These are phyloP conservation scores for Diplogelasinospora grovesii DNA, from an alignment of 495 filamentous ascomycete genomes.

Conservation along the genomic window DNA sequence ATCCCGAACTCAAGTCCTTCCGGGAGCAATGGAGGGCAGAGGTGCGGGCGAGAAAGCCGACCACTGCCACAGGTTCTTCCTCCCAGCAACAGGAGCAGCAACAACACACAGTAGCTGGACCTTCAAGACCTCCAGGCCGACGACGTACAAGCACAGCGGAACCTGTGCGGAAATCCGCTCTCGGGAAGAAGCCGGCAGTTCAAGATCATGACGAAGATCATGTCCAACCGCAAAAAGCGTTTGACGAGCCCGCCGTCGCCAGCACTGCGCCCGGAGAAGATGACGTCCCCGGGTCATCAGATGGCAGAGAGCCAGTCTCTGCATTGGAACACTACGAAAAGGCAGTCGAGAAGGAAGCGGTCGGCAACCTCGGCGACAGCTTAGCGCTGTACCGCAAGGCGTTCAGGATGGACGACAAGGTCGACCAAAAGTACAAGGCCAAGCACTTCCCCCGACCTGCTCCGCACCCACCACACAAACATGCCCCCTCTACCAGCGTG, in stretches of 20 bases:
- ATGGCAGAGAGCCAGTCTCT: conserved; percentile 53
- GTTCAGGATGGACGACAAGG: conserved; percentile 74
- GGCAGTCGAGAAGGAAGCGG: conserved; percentile 80
- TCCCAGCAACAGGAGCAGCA: conserved; percentile 9
- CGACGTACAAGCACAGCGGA: conserved; percentile 10
- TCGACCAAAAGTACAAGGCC: conserved; percentile 78
- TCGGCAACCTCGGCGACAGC: conserved; percentile 85
- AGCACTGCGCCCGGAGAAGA: neutral
- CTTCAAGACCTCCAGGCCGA: conserved; percentile 4
- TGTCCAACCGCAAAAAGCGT: conserved; percentile 28
- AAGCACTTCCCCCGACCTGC: conserved; percentile 74
- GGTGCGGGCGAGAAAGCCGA: conserved; percentile 17
- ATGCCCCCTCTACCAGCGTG: conserved; percentile 22
- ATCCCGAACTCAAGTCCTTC: conserved; percentile 34
- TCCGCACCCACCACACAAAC: conserved; percentile 22
- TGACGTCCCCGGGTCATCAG: conserved; percentile 1
- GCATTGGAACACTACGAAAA: conserved; percentile 90
- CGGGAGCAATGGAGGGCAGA: conserved; percentile 35
- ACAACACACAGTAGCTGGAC: conserved; percentile 8
- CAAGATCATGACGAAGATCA: conserved; percentile 29
- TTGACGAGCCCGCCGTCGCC: conserved; percentile 26
- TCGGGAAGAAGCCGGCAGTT: too few relatives aligned
- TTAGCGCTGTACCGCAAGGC: conserved; percentile 83
- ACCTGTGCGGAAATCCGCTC: conserved; percentile 1
- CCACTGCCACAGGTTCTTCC: neutral